A percentile compares a stretch with the other conserved stretches of the same genome.
These are phyloP conservation scores for Bipolaris victoriae DNA, from an alignment of 2,329 filamentous ascomycete genomes.

Conservation along the genomic window DNA sequence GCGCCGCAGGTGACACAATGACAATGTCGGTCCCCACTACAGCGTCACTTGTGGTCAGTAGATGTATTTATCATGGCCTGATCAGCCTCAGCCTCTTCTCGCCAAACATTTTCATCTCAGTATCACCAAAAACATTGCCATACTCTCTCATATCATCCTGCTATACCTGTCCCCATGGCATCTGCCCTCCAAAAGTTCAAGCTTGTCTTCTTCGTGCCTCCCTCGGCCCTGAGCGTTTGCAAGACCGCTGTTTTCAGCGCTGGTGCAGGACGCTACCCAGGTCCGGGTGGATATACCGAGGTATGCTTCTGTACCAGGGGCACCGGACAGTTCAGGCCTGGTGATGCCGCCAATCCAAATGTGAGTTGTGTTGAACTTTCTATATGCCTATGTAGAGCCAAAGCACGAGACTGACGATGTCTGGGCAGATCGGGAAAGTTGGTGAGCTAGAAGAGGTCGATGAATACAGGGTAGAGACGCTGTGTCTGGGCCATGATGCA, in stretches of 20 bases:
- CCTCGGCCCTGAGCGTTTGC: conserved; percentile 44
- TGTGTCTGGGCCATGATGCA: conserved; percentile 66
- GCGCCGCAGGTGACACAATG: not conserved
- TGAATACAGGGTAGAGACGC: conserved; percentile 68
- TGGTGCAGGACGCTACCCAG: conserved; percentile 53
- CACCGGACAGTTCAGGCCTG: conserved; percentile 70
- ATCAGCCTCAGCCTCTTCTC: not conserved
- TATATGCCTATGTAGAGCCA: not conserved
- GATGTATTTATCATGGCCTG: not conserved
- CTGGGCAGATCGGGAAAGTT: conserved; percentile 58
- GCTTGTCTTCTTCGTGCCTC: conserved; percentile 55
- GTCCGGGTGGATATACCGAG: conserved; percentile 52
- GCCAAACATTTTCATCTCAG: no score
- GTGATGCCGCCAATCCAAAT: conserved; percentile 65
- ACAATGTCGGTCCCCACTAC: not conserved
- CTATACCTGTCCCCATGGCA: conserved; percentile 2
- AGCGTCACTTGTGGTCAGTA: no score
- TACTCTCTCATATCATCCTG: not conserved
- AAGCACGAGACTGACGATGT: not conserved
- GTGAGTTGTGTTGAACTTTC: conserved; percentile 16
- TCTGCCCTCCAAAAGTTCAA: conserved; percentile 44
- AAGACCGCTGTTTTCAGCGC: conserved; percentile 56
- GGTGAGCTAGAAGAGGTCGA: conserved; percentile 64
- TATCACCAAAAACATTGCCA: not conserved
- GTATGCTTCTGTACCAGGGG: conserved; percentile 56